Conservation (phyloP, 192 early-diverging fungal genomes). For the Backusella tarrabulga region DNA sequence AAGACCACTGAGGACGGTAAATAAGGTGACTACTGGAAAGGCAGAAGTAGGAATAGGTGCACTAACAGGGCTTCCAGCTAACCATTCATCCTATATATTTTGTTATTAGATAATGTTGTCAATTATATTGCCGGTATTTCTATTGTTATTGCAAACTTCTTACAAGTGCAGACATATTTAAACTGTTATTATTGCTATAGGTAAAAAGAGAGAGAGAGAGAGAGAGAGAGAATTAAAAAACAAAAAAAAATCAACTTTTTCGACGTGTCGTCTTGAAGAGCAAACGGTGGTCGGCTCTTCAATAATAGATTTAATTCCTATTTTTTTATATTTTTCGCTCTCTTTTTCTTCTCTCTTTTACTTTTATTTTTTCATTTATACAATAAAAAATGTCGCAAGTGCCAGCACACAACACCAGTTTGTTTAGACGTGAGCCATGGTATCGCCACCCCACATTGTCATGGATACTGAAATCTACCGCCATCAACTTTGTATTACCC, state of each 20-base stretch:
- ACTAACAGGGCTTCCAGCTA: constrained; percentile 10
- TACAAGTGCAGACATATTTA: constrained; percentile 26
- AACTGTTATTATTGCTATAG: background rate
- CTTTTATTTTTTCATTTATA: background rate
- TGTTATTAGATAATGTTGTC: background rate
- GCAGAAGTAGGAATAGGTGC: constrained; percentile 24
- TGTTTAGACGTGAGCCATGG: constrained; percentile 28
- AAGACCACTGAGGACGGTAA: constrained; percentile 15
- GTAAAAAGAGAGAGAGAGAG: background rate
- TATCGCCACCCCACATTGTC: constrained; percentile 36
- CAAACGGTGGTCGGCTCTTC: background rate
- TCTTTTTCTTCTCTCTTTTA: background rate
- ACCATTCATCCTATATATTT: constrained; percentile 30
- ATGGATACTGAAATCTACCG: constrained; percentile 39
- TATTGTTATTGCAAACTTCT: background rate
- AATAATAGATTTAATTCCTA: background rate
- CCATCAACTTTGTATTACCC: constrained; percentile 56
- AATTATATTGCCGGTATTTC: background rate
- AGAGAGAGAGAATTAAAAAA: background rate
- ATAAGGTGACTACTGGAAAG: constrained; percentile 19
- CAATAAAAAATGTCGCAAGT: background rate
- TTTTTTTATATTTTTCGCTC: background rate
- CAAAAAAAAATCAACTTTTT: background rate
- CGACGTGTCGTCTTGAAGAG: background rate
- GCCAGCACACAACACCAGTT: background rate